Base-by-base conservation (phyloP, 805 yeast species). In the Sugiyamaella qingdaonensis region DNA sequence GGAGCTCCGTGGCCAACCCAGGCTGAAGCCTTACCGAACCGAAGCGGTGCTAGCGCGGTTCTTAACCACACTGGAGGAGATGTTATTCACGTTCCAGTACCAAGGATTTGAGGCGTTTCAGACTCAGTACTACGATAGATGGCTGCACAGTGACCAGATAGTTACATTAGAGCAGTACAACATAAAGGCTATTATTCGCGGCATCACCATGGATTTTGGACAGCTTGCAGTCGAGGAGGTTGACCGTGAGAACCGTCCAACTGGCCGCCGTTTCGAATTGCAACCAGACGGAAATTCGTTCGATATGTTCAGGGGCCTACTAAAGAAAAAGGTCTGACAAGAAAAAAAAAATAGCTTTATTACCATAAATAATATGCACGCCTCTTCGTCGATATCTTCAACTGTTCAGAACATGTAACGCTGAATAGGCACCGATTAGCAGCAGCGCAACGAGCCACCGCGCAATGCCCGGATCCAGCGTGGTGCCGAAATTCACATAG, bases 241-340 rank as follows among this genome's bases (percentile, higher is more conserved):
- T 7, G 78, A 78, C 48, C 59, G 68, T 4, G 63, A 68, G 11
- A 77, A 77, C 19, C 64, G 60, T 10, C 72, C 73, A 13, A 80
- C 84, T 1, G 87, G 88, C 0, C 76, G 73, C 41, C 72, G 63
- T 3, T 83, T 78, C 58, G 85, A 88, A 60, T 71, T 94, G 46
- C 97, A 91, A 67, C 98, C 99, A 0, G 99, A 94, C 68, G 99
- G 99, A 0, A 94, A 94, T 66, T 88, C 97, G 2, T 94, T 94
- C 64, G 98, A 94, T 67, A 91, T 94, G 77, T 86, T 94, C 73
- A 85, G 79, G 60, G 98, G 98, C 0, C 74, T 94, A 58, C 86
- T 92, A 14, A 86, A 84, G 16, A 82, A 74, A 55, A 85, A 83
- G 63, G 70, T 7, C 42, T 58, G 27, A 24, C 3, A 24, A 24